Percentiles rank a stretch among this genome's conserved stretches.
These are phyloP conservation scores for Graphium sp. DNA, from an alignment of 2,329 filamentous ascomycete species.

Conservation along the genomic window DNA sequence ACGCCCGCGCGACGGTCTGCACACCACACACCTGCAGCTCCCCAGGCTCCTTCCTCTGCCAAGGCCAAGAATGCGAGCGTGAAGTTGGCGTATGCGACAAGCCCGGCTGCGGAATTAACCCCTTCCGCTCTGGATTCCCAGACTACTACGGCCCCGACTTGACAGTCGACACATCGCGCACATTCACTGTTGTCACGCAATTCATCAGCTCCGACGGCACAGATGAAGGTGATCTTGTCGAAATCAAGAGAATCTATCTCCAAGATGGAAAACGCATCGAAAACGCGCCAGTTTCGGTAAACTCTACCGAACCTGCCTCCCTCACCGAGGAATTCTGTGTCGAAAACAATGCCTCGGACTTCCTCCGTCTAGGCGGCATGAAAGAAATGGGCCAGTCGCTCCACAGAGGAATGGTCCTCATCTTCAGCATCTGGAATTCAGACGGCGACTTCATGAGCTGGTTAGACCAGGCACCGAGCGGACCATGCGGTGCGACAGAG, in stretches of 20 bases:
- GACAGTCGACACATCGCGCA: slow-evolving; percentile 16
- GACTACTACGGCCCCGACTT: slow-evolving; percentile 15
- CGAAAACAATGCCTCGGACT: slow-evolving; percentile 12
- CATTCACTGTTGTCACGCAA: slow-evolving; percentile 30
- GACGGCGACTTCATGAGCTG: slow-evolving; percentile 31
- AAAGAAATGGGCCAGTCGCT: slow-evolving; percentile 26
- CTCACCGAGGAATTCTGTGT: slow-evolving; percentile 18
- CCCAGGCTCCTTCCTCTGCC: slow-evolving; percentile 23
- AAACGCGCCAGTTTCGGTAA: slow-evolving; percentile 17
- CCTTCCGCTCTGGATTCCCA: slow-evolving; percentile 14
- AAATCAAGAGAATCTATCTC: slow-evolving; percentile 30
- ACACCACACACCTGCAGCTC: slow-evolving; percentile 31
- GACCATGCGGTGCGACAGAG: slow-evolving; percentile 28
- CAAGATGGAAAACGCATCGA: slow-evolving; percentile 29
- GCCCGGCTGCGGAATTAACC: slow-evolving; percentile 23
- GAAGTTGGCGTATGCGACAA: slow-evolving; percentile 25
- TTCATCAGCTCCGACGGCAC: slow-evolving; percentile 20
- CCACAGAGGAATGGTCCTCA: slow-evolving; percentile 30
- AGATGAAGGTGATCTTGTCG: slow-evolving; percentile 16
- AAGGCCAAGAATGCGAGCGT: slow-evolving; percentile 19
- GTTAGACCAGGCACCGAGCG: slow-evolving; percentile 27
- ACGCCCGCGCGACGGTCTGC: slow-evolving; percentile 23
- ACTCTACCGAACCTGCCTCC: slow-evolving; percentile 11
- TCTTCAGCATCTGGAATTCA: slow-evolving; percentile 37
- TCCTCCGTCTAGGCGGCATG: slow-evolving; percentile 20